Base-by-base conservation (phyloP, 495 filamentous ascomycete species). In the Lichenothelia convexa region DNA sequence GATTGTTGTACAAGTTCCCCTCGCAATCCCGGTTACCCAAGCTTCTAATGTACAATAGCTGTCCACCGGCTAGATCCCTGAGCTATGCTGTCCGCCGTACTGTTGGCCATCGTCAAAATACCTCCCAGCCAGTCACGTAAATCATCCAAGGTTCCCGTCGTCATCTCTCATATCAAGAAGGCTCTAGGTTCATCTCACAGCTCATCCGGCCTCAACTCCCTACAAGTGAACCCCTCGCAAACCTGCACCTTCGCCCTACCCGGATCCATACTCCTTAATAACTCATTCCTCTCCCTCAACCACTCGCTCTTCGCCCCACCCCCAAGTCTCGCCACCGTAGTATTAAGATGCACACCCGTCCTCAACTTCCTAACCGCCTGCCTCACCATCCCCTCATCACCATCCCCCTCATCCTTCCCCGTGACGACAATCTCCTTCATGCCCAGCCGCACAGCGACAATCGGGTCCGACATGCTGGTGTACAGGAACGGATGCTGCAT, bases 401-500 rank as follows among this genome's bases (percentile, higher is more conserved):
- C 52, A n/a, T n/a, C n/a, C 20, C 50, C 43, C 38, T 52, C 49
- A 9, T 49, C 52, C 21, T 50, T 45, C 3, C 59, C 54, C 7
- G 45, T 43, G 3, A 60, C 39, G 16, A 57, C 50, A 2, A 56
- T 34, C 11, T 50, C 50, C 32, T 66, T 68, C 32, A 71, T 62
- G 18, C 77, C 76, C 2, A 93, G 50, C 35, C 72, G 63, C 16
- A 60, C 60, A 3, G 68, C 73, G 5, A 93, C 75, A 5, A 94
- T 73, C 2, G 68, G 68, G 17, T 73, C 68, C 54, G 95, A 61
- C 44, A 94, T 61, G 8, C 80, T 75, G 0, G 76, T 70, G 50
- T 89, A 94, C 7, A 93, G 61, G 62, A 81, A 86, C 0, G 89
- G 89, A 45, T 95, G 83, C 47, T 94, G 83, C 45, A 92, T 58